phyloP scores from a whole-genome alignment of 345 rosid species.

The Trapa incisa region DNA sequence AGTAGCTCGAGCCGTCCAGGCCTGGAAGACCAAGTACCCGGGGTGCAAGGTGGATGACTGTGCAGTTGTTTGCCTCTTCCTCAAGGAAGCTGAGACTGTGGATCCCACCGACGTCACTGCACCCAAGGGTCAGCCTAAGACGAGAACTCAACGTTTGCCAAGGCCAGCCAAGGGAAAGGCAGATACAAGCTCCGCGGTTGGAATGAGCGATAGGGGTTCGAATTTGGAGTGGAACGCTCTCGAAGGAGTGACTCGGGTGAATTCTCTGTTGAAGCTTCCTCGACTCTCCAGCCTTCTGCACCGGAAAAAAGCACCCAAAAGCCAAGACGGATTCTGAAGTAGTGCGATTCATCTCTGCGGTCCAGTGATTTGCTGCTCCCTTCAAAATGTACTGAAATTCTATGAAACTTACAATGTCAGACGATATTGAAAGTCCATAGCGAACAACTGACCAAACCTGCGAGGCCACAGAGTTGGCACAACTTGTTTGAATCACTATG shows the following conservation, averaged over 20 bases:
- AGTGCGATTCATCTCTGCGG: background rate
- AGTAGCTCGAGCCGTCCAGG: slow-evolving; percentile 41
- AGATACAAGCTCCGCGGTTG: background rate
- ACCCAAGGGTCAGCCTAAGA: background rate
- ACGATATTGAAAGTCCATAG: too few species aligned
- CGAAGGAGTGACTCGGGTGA: slow-evolving; percentile 5
- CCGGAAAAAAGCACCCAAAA: background rate
- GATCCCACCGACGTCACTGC: background rate
- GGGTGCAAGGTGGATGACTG: slow-evolving; percentile 73
- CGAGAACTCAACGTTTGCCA: background rate
- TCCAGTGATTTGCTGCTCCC: background rate
- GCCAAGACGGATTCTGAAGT: background rate
- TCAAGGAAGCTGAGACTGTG: slow-evolving; percentile 19
- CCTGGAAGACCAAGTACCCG: slow-evolving; percentile 70
- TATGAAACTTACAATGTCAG: too few species aligned
- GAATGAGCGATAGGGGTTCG: background rate
- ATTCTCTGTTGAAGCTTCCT: slow-evolving; percentile 9
- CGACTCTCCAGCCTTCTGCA: background rate
- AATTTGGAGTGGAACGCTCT: slow-evolving; percentile 6
- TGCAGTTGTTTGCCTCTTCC: slow-evolving; percentile 57
- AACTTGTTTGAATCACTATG: too few species aligned
- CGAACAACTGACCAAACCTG: too few species aligned
- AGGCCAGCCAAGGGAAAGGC: background rate
- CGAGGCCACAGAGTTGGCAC: too few species aligned
- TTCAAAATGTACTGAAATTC: background rate